Conservation (phyloP, 345 rosid genomes). For the Acer yangbiense region DNA sequence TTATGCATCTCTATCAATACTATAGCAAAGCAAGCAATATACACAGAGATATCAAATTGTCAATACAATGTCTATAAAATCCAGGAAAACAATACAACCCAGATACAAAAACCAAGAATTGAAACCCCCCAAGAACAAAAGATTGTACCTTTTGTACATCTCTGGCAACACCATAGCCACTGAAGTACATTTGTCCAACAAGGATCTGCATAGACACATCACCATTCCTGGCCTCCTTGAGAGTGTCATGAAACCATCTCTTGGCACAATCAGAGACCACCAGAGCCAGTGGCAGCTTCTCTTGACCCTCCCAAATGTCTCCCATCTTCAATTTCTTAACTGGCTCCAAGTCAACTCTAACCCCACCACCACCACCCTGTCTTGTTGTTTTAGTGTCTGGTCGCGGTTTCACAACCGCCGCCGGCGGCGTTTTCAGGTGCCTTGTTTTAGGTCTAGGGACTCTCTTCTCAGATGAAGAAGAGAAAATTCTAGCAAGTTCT, state of each 20-base stretch:
- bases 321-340: slow-evolving; percentile 45
- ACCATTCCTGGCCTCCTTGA: slow-evolving; percentile 72
- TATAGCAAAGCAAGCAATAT: background rate
- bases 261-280: slow-evolving; percentile 73
- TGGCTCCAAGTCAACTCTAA: slow-evolving; percentile 31
- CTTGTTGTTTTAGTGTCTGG: slow-evolving; percentile 5
- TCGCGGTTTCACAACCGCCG: background rate
- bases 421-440: slow-evolving; percentile 28
- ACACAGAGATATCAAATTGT: background rate
- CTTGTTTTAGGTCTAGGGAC: slow-evolving; percentile 30
- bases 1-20: no score
- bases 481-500: slow-evolving; percentile 45
- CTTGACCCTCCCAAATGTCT: slow-evolving; percentile 32
- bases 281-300: slow-evolving; percentile 55
- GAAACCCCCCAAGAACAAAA: background rate
- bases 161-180: slow-evolving; percentile 75
- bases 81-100: background rate
- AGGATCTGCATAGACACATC: slow-evolving; percentile 74
- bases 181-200: slow-evolving; percentile 84
- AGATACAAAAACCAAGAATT: slow-evolving; percentile 6
- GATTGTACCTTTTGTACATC: slow-evolving; percentile 63
- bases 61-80: background rate
- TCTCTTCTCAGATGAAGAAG: slow-evolving; percentile 36
- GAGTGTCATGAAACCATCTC: slow-evolving; percentile 81
- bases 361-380: slow-evolving; percentile 18